Evolutionary conservation across 148 eudicot species (phyloP).

Genomic region (Rhododendron kiyosumense): DNA sequence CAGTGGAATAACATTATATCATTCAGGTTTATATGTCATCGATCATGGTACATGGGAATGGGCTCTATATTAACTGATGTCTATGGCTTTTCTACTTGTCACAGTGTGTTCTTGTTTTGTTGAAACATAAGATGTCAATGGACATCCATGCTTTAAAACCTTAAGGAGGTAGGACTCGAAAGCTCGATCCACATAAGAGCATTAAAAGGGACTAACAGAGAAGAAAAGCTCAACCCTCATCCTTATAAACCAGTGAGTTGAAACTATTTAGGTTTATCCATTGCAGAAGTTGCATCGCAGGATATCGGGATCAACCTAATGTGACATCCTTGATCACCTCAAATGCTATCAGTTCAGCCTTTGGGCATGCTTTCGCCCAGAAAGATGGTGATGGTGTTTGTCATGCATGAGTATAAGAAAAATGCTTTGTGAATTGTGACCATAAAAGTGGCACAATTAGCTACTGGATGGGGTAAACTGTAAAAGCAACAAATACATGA

Average conservation of each 20-base stretch:
- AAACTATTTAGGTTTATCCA: background rate
- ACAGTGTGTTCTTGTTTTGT: conserved; percentile 19
- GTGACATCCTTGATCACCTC: background rate
- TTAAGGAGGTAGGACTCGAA: background rate
- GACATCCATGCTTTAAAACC: background rate
- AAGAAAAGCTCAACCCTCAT: background rate
- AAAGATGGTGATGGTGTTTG: background rate
- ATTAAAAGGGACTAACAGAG: background rate
- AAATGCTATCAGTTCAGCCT: background rate
- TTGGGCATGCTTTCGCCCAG: background rate
- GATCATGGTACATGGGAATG: background rate
- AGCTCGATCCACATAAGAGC: background rate
- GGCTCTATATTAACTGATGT: background rate
- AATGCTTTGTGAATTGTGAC: background rate
- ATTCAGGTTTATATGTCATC: background rate
- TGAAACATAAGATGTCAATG: background rate
- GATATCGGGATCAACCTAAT: background rate
- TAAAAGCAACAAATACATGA: background rate
- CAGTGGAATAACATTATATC: background rate
- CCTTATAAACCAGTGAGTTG: background rate
- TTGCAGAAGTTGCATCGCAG: background rate
- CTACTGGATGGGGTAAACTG: background rate
- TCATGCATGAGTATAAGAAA: background rate
- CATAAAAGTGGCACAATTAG: background rate
- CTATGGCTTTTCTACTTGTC: conserved; percentile 5